A percentile compares a stretch with the other conserved stretches of the same genome.
Evolutionary conservation across 2,329 filamentous ascomycete genomes (phyloP).

Genomic region (Tolypocladium amazonense): DNA sequence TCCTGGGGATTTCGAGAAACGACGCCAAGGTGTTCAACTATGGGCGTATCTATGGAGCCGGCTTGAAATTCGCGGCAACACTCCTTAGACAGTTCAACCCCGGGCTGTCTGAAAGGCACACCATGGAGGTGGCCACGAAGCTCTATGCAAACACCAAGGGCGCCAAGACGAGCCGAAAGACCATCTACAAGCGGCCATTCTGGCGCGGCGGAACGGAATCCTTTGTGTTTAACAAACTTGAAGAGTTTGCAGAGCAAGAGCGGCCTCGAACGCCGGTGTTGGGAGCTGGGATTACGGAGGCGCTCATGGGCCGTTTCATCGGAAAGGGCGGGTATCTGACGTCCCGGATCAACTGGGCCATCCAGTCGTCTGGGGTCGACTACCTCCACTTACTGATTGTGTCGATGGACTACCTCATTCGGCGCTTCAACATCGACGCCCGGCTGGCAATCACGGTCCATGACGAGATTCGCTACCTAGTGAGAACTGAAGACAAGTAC

Average conservation of each 20-base stretch:
- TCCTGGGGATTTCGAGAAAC: constrained; percentile 87
- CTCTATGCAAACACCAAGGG: constrained; percentile 89
- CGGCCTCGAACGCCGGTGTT: constrained; percentile 82
- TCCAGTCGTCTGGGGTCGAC: constrained; percentile 93
- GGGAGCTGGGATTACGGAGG: constrained; percentile 91
- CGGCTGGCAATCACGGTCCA: constrained; percentile 90
- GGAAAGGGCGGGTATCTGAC: constrained; percentile 89
- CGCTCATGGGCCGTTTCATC: constrained; percentile 78
- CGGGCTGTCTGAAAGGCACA: constrained; percentile 66
- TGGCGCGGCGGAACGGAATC: constrained; percentile 96
- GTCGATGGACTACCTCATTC: constrained; percentile 84
- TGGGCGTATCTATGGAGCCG: constrained; percentile 96
- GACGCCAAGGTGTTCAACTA: constrained; percentile 99
- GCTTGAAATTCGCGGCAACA: constrained; percentile 83
- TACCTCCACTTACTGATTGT: constrained; percentile 92
- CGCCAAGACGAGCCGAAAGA: constrained; percentile 65
- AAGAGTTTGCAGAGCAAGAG: constrained; percentile 96
- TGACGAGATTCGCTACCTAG: constrained; percentile 92
- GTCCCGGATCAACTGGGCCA: constrained; percentile 97
- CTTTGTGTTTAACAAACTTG: constrained; percentile 95
- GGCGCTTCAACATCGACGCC: constrained; percentile 74
- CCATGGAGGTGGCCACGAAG: constrained; percentile 61
- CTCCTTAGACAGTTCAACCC: constrained; percentile 92
- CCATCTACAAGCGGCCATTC: constrained; percentile 64
- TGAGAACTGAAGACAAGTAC: constrained; percentile 77